Percentiles rank a stretch among this genome's conserved stretches.
phyloP scores from a whole-genome alignment of 352 stramenopile genomes.

The Phytophthora litchii region DNA sequence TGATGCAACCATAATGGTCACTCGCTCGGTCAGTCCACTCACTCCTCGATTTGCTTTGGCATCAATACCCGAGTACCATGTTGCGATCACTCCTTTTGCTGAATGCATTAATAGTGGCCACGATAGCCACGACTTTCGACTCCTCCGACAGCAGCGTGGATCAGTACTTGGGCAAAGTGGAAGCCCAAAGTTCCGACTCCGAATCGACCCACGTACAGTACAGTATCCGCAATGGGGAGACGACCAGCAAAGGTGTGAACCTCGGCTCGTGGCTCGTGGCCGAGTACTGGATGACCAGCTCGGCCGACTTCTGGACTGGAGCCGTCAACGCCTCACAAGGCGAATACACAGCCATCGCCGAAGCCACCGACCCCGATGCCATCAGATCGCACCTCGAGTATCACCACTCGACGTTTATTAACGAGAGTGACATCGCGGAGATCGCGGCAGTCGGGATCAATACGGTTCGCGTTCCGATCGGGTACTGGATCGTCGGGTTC shows the following conservation, averaged over 20 bases:
- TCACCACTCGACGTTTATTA: conserved; percentile 75
- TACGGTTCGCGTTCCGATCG: conserved; percentile 79
- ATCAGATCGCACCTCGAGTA: conserved; percentile 51
- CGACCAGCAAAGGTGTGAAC: conserved; percentile 67
- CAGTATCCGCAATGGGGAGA: conserved; percentile 57
- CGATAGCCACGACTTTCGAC: conserved; percentile 21
- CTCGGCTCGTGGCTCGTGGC: conserved; percentile 79
- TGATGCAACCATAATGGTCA: conserved; percentile 15
- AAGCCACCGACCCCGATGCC: conserved; percentile 38
- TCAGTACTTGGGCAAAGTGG: conserved; percentile 19
- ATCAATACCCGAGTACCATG: conserved; percentile 6
- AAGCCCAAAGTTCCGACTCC: conserved; percentile 7
- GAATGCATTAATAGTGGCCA: not conserved
- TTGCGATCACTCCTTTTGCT: conserved; percentile 21
- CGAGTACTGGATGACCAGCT: conserved; percentile 81
- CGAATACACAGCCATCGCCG: conserved; percentile 70
- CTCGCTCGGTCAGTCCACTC: conserved; percentile 6
- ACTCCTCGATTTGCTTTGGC: conserved; percentile 25
- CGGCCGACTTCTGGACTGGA: conserved; percentile 62
- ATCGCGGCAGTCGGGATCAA: conserved; percentile 75
- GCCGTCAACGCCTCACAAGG: conserved; percentile 37
- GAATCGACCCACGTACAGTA: conserved; percentile 52
- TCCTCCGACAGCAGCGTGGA: conserved; percentile 11
- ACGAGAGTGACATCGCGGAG: conserved; percentile 60
- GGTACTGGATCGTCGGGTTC: conserved; percentile 82